These are phyloP conservation scores for Moesziomyces sp. DNA, from an alignment of 1,284 basidiomycete genomes.

Conservation along the genomic window DNA sequence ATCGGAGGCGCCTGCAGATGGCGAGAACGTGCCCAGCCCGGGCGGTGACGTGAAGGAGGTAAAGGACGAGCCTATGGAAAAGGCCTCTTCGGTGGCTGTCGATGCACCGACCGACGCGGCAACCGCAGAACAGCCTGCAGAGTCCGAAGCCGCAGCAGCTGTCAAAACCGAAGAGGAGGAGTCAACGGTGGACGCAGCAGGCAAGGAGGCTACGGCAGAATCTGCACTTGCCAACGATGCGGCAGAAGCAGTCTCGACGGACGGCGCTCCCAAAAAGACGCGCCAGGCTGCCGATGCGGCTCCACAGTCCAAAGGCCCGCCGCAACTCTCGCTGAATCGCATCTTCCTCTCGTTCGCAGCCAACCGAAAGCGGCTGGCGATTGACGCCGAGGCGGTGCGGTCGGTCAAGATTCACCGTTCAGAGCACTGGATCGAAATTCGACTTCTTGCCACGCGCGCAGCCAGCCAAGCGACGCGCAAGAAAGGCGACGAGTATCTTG, in stretches of 20 bases:
- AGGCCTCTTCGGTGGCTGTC: too few species aligned
- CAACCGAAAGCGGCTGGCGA: slow-evolving; percentile 83
- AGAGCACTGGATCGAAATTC: slow-evolving; percentile 86
- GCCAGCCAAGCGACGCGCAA: slow-evolving; percentile 28
- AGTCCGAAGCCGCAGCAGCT: neutral
- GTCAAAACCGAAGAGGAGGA: neutral
- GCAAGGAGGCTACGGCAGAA: neutral
- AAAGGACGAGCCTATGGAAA: too few species aligned
- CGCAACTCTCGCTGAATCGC: slow-evolving; percentile 69
- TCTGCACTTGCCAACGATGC: neutral
- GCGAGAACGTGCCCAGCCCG: too few species aligned
- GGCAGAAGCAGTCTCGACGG: neutral
- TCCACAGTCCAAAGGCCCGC: slow-evolving; percentile 48
- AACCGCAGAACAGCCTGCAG: too few species aligned
- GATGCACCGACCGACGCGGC: too few species aligned
- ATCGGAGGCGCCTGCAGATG: too few species aligned
- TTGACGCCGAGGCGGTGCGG: slow-evolving; percentile 87
- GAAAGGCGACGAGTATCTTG: slow-evolving; percentile 72
- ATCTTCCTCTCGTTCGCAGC: slow-evolving; percentile 93
- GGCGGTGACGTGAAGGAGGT: too few species aligned
- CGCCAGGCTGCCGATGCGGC: neutral
- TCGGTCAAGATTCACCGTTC: slow-evolving; percentile 81
- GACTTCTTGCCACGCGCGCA: slow-evolving; percentile 68
- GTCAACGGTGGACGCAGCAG: neutral
- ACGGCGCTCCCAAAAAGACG: neutral